A percentile compares a stretch with the other conserved stretches of the same genome.
phyloP scores from a whole-genome alignment of 768 basidiomycete genomes.

The Inosperma sp. region DNA sequence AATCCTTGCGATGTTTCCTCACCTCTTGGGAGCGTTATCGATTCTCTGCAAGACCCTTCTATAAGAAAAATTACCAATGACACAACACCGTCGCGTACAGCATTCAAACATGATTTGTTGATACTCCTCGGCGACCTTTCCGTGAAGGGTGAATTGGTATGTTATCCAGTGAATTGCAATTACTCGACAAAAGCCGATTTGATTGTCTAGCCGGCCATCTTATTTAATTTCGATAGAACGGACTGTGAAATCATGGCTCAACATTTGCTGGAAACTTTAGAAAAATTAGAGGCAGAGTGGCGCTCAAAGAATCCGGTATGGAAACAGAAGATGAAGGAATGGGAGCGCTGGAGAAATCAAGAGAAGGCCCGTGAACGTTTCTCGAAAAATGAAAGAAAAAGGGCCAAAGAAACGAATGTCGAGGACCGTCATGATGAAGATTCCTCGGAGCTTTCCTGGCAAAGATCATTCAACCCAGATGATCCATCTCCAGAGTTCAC shows the following conservation, averaged over 20 bases:
- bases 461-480: no score
- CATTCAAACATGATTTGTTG: conserved; percentile 44
- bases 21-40: conserved; percentile 31
- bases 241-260: conserved; percentile 53
- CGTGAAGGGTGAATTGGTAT: conserved; percentile 47
- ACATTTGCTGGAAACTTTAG: conserved; percentile 36
- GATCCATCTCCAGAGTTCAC: no score
- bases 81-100: conserved; percentile 24
- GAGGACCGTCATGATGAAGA: no score
- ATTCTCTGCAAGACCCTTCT: conserved; percentile 14
- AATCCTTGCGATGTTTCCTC: conserved; percentile 33
- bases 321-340: conserved; percentile 49
- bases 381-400: no score
- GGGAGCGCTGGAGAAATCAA: conserved; percentile 44
- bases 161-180: no score
- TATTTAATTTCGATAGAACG: conserved; percentile 62
- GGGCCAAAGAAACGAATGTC: no score
- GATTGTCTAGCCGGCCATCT: conserved; percentile 50
- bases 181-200: neutral
- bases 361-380: conserved; percentile 45
- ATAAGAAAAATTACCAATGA: conserved; percentile 16
- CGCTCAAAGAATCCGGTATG: conserved; percentile 42
- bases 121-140: conserved; percentile 56
- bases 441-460: no score
- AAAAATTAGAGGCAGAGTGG: conserved; percentile 49